Evolutionary conservation across 129 eudicot genomes (phyloP).

Genomic region (Saussurea involucrata): DNA sequence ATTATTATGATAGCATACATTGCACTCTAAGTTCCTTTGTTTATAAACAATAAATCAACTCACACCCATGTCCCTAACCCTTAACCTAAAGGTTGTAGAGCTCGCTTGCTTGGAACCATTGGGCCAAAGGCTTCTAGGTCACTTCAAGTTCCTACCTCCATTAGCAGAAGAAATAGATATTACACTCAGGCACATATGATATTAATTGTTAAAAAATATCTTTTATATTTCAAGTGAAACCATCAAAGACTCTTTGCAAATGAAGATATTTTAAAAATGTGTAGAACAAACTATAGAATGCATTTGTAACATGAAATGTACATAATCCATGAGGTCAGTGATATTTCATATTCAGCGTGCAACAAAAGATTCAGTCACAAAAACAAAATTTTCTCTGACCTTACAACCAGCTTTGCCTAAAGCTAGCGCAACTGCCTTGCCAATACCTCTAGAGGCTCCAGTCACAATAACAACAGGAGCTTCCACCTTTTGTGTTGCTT

Average conservation of each 20-base stretch:
- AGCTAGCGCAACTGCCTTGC: conserved; percentile 82
- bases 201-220: background rate
- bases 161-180: background rate
- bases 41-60: background rate
- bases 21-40: background rate
- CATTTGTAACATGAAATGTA: background rate
- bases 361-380: background rate
- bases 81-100: background rate
- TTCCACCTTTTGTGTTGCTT: conserved; percentile 55
- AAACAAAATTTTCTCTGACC: conserved; percentile 36
- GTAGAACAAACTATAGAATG: background rate
- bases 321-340: background rate
- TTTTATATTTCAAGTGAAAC: background rate
- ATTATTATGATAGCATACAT: background rate
- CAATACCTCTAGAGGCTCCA: conserved; percentile 99
- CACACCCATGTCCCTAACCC: background rate
- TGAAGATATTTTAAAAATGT: background rate
- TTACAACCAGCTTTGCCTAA: conserved; percentile 98
- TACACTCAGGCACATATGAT: background rate
- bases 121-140: background rate
- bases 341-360: background rate
- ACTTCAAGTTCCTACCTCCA: background rate
- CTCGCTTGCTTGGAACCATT: background rate
- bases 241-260: background rate
- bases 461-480: conserved; percentile 95